Conservation (phyloP, 2,329 filamentous ascomycete genomes). For the Phymatotrichopsis omnivora region DNA sequence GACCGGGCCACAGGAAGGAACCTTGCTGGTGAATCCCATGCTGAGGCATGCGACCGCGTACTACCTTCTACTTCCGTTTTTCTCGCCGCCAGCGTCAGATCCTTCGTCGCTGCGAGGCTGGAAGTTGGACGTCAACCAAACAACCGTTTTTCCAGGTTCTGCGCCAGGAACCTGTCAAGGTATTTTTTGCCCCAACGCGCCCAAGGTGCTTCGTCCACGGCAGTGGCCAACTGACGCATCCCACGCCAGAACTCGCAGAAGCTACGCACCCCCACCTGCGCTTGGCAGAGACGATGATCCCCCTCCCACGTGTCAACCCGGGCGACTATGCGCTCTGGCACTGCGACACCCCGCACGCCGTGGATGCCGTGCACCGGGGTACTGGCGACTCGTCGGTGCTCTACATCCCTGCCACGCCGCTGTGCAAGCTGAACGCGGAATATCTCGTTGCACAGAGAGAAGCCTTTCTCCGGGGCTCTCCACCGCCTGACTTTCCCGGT, state of each 20-base stretch:
- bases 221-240: no score
- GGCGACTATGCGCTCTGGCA: conserved; percentile 74
- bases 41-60: conserved; percentile 68
- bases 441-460: conserved; percentile 61
- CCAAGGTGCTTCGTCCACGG: no score
- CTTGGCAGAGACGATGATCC: conserved; percentile 58
- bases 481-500: conserved; percentile 62
- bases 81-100: conserved; percentile 44
- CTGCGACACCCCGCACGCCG: conserved; percentile 73
- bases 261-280: conserved; percentile 60
- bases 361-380: conserved; percentile 68
- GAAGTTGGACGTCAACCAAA: conserved; percentile 32
- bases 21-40: conserved; percentile 70
- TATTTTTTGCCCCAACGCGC: no score
- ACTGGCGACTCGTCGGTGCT: conserved; percentile 67
- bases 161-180: conserved; percentile 56
- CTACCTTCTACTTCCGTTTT: conserved; percentile 73
- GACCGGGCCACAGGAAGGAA: conserved; percentile 65
- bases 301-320: conserved; percentile 56
- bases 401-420: conserved; percentile 79
- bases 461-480: conserved; percentile 58
- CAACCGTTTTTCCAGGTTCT: conserved; percentile 56
- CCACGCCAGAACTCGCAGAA: conserved; percentile 55
- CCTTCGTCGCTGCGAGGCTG: conserved; percentile 40
- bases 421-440: conserved; percentile 61